These are phyloP conservation scores for Aurantiochytrium sp. DNA, from an alignment of 108 stramenopile genomes.

Conservation along the genomic window DNA sequence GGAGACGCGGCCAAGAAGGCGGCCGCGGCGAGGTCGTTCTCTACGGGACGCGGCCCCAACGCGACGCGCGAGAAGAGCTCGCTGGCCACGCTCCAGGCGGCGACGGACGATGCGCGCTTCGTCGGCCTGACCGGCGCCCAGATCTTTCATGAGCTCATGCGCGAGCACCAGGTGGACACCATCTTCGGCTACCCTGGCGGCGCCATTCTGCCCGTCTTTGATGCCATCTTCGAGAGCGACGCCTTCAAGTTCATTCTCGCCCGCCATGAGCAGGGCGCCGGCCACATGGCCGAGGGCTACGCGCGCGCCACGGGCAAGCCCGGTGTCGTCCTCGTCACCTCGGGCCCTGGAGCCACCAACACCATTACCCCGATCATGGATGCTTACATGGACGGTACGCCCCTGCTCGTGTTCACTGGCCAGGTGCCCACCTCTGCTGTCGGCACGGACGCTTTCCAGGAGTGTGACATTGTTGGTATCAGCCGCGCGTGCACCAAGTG, in stretches of 20 bases:
- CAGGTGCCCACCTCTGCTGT: constrained; percentile 76
- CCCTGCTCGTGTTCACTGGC: constrained; percentile 75
- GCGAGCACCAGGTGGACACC: constrained; percentile 65
- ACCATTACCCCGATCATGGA: constrained; percentile 75
- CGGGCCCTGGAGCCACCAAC: constrained; percentile 81
- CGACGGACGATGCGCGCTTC: background rate
- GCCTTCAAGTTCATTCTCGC: constrained; percentile 79
- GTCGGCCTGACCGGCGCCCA: background rate
- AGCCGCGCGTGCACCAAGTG: constrained; percentile 75
- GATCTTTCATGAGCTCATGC: constrained; percentile 28
- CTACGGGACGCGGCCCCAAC: background rate
- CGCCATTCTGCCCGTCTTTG: constrained; percentile 63
- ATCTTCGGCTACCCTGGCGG: constrained; percentile 86
- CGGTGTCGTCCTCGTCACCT: constrained; percentile 78
- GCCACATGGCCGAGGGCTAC: constrained; percentile 79
- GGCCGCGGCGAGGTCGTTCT: background rate
- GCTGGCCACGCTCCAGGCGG: background rate
- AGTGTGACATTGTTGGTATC: constrained; percentile 68
- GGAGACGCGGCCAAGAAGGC: background rate
- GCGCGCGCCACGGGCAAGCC: constrained; percentile 70
- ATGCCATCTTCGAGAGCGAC: background rate
- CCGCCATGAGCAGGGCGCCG: constrained; percentile 70
- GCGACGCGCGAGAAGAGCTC: background rate
- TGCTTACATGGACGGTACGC: constrained; percentile 78
- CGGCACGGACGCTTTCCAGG: constrained; percentile 68